Conservation (phyloP, 768 basidiomycete species). For the Inosperma sp. region DNA sequence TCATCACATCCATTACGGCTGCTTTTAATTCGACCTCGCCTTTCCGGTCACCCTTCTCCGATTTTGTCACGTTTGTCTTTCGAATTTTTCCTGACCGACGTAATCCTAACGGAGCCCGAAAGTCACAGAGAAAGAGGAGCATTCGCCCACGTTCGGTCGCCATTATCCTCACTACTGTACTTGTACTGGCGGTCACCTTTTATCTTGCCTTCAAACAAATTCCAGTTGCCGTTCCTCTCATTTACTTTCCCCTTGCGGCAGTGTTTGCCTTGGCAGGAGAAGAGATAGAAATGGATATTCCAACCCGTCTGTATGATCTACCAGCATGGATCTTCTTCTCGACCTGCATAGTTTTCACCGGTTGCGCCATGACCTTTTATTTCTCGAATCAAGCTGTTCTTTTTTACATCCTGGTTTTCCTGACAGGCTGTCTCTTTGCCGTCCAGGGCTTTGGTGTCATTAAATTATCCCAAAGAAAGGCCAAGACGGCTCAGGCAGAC, state of each 20-base stretch:
- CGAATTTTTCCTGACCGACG: neutral
- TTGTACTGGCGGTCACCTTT: neutral
- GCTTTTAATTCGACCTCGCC: constrained; percentile 16
- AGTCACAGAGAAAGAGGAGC: neutral
- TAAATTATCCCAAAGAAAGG: neutral
- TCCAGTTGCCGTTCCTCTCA: neutral
- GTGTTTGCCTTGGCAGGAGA: neutral
- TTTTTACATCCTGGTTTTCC: neutral
- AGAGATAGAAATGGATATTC: neutral
- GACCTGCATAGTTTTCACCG: neutral
- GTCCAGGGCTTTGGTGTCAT: neutral
- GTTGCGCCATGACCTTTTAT: neutral
- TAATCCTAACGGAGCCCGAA: neutral
- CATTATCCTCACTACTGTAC: neutral
- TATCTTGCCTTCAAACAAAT: constrained; percentile 3
- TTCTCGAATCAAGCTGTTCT: neutral
- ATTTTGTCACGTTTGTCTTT: constrained; percentile 6
- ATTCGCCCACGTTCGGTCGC: neutral
- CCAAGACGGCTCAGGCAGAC: neutral
- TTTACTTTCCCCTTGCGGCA: neutral
- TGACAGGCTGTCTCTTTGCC: neutral
- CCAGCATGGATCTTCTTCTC: neutral
- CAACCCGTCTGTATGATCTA: neutral
- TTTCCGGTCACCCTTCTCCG: constrained; percentile 17
- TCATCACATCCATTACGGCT: constrained; percentile 8